Percentiles rank a stretch among this genome's conserved stretches.
phyloP scores from a whole-genome alignment of 305 asterid species.

The Solanum hybrid region DNA sequence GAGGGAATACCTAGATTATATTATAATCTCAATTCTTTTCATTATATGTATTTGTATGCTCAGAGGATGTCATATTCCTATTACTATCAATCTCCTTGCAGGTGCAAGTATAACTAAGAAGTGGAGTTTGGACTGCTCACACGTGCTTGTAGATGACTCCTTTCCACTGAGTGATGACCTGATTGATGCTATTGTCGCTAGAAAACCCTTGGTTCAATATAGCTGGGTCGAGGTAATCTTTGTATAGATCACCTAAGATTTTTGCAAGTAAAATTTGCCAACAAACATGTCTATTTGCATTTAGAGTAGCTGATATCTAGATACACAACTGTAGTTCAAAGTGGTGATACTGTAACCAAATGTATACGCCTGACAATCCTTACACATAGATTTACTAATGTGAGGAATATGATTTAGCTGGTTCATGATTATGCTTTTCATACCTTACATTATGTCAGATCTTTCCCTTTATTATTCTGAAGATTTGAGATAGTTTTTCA shows the following conservation, averaged over 20 bases:
- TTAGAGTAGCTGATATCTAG: neutral
- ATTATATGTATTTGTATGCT: neutral
- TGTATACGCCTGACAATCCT: neutral
- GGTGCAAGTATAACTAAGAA: conserved; percentile 49
- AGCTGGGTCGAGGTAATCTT: conserved; percentile 74
- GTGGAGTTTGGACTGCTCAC: conserved; percentile 71
- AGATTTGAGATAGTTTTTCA: neutral
- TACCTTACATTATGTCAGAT: neutral
- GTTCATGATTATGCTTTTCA: neutral
- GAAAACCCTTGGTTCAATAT: conserved; percentile 39
- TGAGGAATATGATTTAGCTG: neutral
- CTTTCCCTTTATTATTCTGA: neutral
- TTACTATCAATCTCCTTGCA: conserved; percentile 25
- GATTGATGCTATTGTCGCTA: conserved; percentile 55
- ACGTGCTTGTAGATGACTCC: conserved; percentile 62
- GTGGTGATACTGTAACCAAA: neutral
- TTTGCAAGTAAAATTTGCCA: neutral
- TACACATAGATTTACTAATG: neutral
- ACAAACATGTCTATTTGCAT: neutral
- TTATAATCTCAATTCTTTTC: neutral
- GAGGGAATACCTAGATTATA: neutral
- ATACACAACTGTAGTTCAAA: neutral
- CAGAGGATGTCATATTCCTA: neutral
- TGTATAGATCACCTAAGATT: conserved; percentile 6
- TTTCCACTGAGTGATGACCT: conserved; percentile 42